Evolutionary conservation across 768 basidiomycete genomes (phyloP), one percentile per base, ranked within the genome.

Genomic region (Suillus weaverae): DNA sequence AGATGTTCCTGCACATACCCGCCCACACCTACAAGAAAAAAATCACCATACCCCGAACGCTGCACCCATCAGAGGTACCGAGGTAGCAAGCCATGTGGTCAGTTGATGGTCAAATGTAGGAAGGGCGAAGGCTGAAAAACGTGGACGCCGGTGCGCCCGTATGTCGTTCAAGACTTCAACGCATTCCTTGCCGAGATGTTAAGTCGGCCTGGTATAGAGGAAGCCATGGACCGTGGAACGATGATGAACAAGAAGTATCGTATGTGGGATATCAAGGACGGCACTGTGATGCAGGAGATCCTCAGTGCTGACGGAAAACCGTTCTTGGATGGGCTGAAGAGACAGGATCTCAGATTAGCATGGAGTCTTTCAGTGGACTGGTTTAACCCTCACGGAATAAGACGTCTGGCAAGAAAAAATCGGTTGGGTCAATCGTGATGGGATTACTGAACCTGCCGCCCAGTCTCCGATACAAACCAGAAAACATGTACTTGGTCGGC

Each of bases 401-500:
- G 62, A 74, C 71, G 64, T 73, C 74, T 57, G 74, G 74, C 14
- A 71, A 74, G 53, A 65, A 54, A 1, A 68, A 55, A 8, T 72
- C 71, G 0, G 60, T 68, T 38, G 73, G 75, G 6, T 69, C 69
- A 20, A 44, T 44, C 20, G 6, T 7, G 6, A 44, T 44, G 43
- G 43, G 43, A 8, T 8, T 44, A 44, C 7, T 78, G 74, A 81
- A 79, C 65, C 70, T 81, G 10, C 80, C 79, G 5, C 73, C 71
- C 0, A 61, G 71, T 20, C 38, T 73, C 13, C 70, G 73, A 18
- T 78, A 76, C 62, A 67, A 71, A 38, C 39, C 70, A 0, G 77
- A 81, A 65, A 81, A 83, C 62, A 75, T 83, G 70, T 83, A 73
- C 64, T 65, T 77, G 0, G 73, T 66, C 1, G 81, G 76, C 0